Evolutionary conservation across 768 basidiomycete species (phyloP).

Genomic region (Brasilioporus rufonigricans): DNA sequence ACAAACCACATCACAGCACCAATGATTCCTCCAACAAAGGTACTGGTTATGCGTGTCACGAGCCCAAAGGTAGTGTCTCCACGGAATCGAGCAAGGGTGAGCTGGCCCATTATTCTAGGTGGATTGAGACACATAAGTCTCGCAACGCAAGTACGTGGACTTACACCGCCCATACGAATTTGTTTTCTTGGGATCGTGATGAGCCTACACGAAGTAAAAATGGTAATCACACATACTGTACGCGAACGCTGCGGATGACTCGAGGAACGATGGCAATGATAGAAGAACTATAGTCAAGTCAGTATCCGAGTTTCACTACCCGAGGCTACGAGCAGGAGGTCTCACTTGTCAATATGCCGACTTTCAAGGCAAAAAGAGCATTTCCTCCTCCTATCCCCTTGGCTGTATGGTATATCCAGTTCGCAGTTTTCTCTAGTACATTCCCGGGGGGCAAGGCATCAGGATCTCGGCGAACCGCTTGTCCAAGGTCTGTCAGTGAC

Average conservation of each 20-base stretch:
- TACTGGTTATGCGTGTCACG: slow-evolving; percentile 56
- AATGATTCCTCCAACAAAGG: slow-evolving; percentile 61
- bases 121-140: neutral
- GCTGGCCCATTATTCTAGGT: slow-evolving; percentile 68
- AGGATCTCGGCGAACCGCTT: slow-evolving; percentile 60
- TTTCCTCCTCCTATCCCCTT: slow-evolving; percentile 54
- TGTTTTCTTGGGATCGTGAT: slow-evolving; percentile 43
- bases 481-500: slow-evolving; percentile 49
- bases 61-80: slow-evolving; percentile 75
- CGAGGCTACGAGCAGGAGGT: neutral
- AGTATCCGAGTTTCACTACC: neutral
- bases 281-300: slow-evolving; percentile 44
- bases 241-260: slow-evolving; percentile 52
- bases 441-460: slow-evolving; percentile 73
- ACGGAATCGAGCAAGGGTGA: slow-evolving; percentile 66
- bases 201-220: slow-evolving; percentile 3
- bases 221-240: slow-evolving; percentile 42
- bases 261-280: slow-evolving; percentile 57
- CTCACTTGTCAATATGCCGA: slow-evolving; percentile 59
- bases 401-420: slow-evolving; percentile 40
- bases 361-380: slow-evolving; percentile 67
- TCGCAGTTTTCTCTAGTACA: slow-evolving; percentile 49
- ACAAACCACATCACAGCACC: slow-evolving; percentile 68
- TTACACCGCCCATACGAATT: slow-evolving; percentile 71
- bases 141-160: slow-evolving; percentile 13